A percentile compares a stretch with the other conserved stretches of the same genome.
phyloP scores from a whole-genome alignment of 306 rosid species.

The Trichosanthes cucumerina region DNA sequence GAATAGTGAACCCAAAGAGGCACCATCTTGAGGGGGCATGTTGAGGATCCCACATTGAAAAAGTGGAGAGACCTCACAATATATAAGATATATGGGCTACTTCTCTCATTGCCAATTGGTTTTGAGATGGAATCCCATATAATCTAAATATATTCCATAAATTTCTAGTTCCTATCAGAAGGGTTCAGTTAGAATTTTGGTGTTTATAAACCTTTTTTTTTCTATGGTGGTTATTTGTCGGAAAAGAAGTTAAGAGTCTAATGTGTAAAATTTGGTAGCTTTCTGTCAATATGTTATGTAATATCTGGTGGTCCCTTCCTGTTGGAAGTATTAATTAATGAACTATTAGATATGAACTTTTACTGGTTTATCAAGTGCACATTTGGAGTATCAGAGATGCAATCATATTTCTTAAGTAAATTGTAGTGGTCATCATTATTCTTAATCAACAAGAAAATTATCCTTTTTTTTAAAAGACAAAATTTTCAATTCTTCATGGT shows the following conservation, averaged over 20 bases:
- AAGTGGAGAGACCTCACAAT: too few relatives aligned
- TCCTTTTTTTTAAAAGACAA: not conserved
- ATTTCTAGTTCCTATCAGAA: not conserved
- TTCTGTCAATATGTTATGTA: not conserved
- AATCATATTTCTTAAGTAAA: not conserved
- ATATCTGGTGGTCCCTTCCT: not conserved
- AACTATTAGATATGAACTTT: not conserved
- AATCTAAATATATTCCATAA: too few relatives aligned
- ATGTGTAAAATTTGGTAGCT: not conserved
- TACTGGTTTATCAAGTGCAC: not conserved
- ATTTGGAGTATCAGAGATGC: not conserved
- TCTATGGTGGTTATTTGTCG: not conserved
- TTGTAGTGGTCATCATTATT: not conserved
- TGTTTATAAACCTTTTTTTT: not conserved
- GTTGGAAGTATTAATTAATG: not conserved
- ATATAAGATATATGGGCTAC: too few relatives aligned
- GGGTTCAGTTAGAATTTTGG: not conserved
- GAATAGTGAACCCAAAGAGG: too few relatives aligned
- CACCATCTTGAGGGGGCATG: too few relatives aligned
- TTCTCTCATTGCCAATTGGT: too few relatives aligned
- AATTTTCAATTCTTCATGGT: not conserved
- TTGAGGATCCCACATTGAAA: too few relatives aligned
- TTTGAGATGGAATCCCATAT: too few relatives aligned
- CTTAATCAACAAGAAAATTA: not conserved
- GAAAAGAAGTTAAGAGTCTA: not conserved